Base-by-base conservation (phyloP, 2,329 filamentous ascomycete genomes). In the Fusarium lyarnte region DNA sequence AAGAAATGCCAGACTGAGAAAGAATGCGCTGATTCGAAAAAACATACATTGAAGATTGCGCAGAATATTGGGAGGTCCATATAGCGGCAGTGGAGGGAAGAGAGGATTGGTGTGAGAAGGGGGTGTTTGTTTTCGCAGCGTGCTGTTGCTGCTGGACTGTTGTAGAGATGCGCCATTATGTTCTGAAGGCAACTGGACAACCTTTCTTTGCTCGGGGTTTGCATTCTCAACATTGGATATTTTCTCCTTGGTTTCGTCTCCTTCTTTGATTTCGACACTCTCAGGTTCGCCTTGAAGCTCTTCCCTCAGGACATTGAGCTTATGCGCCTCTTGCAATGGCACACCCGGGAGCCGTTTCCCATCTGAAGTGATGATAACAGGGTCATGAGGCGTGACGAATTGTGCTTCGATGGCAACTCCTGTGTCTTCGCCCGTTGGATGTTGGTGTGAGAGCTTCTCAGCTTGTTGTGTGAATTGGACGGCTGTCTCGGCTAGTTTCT, bases 21-120 rank as follows among this genome's bases (percentile, higher is more conserved):
- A 87, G 65, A 93, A 92, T 0, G 94, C 94, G 0, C 91, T 87
- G 4, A 88, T 72, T 14, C 91, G 87, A 67, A 96, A 92, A 21
- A 87, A 83, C 35, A 86, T 80, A 78, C 89, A 93, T 73, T 95
- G 91, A 2, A 94, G 36, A 36, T 89, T 85, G 52, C 90, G 87
- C n/a, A 91, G 64, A 1, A 88, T 57, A 2, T 92, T 91, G 0
- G 94, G 90, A 1, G 94, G 92, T 0, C 93, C 93, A 76, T 97
- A 97, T 2, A 94, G 84, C 0, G 94, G 94, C 13, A 97, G 81
- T 4, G 94, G 93, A 10, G 94, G 94, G 73, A 98, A 98, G 9
- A 97, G 84, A 6, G 93, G 92, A 74, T 95, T 91, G 4, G 93
- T 95, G 71, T 89, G 87, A 12, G 90, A 90, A 2, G 90, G 89